These are phyloP conservation scores for Populus hybrid DNA, from an alignment of 441 rosid species.

Conservation along the genomic window DNA sequence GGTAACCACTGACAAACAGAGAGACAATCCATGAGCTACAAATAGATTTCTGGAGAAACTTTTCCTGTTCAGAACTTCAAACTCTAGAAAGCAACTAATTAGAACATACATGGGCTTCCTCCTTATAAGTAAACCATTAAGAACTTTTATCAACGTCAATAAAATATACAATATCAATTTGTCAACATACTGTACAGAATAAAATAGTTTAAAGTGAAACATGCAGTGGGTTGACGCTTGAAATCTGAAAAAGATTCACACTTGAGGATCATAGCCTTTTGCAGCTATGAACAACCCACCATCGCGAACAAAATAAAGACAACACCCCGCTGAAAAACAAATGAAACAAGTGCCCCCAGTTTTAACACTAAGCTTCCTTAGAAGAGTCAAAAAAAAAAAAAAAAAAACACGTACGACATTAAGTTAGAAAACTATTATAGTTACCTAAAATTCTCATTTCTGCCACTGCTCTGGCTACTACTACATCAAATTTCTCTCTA, in stretches of 20 bases:
- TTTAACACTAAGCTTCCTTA: constrained; percentile 13
- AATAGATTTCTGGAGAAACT: background rate
- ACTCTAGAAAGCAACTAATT: background rate
- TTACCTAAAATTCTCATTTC: constrained; percentile 93
- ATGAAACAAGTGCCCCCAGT: constrained; percentile 10
- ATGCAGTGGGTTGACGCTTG: too few relatives aligned
- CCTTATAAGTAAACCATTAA: background rate
- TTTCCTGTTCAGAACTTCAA: background rate
- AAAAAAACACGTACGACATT: background rate
- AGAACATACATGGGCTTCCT: background rate
- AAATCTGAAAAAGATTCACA: too few relatives aligned
- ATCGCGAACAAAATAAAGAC: constrained; percentile 91
- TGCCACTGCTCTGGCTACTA: constrained; percentile 94
- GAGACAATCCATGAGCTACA: background rate
- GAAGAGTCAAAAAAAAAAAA: too few relatives aligned
- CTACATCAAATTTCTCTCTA: constrained; percentile 86
- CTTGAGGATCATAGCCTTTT: constrained; percentile 56
- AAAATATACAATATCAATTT: background rate
- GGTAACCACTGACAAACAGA: background rate
- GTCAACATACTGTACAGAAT: too few relatives aligned
- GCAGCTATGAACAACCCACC: constrained; percentile 97
- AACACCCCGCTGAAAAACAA: constrained; percentile 73
- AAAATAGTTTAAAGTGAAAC: too few relatives aligned
- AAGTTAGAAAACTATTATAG: constrained; percentile 8
- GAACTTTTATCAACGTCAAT: background rate